Percentiles rank a stretch among this genome's conserved stretches.
These are phyloP conservation scores for Ambrosiella beaveri DNA, from an alignment of 2,329 filamentous ascomycete species.

Conservation along the genomic window DNA sequence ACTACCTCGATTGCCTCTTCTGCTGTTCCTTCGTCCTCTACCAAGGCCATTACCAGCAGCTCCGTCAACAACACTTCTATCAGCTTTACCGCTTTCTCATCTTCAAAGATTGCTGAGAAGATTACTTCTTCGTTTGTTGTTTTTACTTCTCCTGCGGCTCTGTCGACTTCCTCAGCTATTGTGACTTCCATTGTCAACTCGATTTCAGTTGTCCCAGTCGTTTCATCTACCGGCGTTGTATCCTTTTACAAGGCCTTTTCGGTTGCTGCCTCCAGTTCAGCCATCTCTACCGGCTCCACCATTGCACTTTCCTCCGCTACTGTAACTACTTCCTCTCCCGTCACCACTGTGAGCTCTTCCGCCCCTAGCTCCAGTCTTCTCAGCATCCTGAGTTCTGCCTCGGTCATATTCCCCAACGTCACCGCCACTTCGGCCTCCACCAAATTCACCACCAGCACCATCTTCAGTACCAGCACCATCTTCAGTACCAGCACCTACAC, in stretches of 20 bases:
- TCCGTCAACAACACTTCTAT: not conserved
- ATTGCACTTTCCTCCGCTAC: not conserved
- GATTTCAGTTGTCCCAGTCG: not conserved
- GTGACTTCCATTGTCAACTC: not conserved
- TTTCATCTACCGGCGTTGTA: not conserved
- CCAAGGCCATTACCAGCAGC: not conserved
- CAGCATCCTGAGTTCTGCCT: too few species aligned
- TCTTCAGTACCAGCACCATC: slow-evolving; percentile 17
- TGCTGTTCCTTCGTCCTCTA: too few species aligned
- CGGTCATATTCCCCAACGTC: not conserved
- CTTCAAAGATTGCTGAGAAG: not conserved
- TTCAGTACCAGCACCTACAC: slow-evolving; percentile 19
- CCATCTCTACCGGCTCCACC: not conserved
- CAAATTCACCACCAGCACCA: slow-evolving; percentile 7
- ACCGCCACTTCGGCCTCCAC: slow-evolving; percentile 9
- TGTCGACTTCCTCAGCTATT: not conserved
- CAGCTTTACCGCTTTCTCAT: not conserved
- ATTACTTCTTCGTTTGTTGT: not conserved
- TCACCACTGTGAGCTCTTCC: not conserved
- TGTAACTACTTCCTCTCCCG: not conserved
- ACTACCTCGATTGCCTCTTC: not conserved
- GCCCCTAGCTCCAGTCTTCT: not conserved
- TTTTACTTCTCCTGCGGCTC: not conserved
- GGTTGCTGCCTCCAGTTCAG: not conserved
- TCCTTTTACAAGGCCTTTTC: not conserved